Conservation (phyloP, 1,139 yeast genomes). For the Cylindricascospora bacillispora region DNA sequence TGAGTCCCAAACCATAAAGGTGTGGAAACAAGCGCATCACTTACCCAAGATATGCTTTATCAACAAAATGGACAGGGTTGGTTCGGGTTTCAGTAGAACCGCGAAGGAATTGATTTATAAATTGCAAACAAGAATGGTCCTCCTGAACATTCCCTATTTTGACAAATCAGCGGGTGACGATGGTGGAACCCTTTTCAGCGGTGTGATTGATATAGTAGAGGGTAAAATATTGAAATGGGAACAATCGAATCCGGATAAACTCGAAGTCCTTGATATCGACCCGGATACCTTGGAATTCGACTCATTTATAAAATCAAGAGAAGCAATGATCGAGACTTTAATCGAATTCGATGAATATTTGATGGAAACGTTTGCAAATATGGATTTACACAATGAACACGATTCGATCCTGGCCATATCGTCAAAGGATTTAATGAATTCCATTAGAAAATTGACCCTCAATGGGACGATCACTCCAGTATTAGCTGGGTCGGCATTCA, state of each 20-base stretch:
- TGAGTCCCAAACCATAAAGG: conserved; percentile 95
- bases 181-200: conserved; percentile 41
- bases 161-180: conserved; percentile 26
- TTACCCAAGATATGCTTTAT: conserved; percentile 71
- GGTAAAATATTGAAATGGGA: conserved; percentile 54
- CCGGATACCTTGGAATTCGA: conserved; percentile 30
- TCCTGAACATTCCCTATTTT: conserved; percentile 72
- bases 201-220: conserved; percentile 74
- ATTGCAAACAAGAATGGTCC: conserved; percentile 58
- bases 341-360: conserved; percentile 72
- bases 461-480: conserved; percentile 57
- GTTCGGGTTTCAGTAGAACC: conserved; percentile 88
- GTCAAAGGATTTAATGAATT: conserved; percentile 34
- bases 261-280: conserved; percentile 37
- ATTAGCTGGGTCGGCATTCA: conserved; percentile 85
- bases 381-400: conserved; percentile 32
- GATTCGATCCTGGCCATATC: conserved; percentile 54
- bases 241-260: conserved; percentile 39
- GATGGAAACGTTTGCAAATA: conserved; percentile 62
- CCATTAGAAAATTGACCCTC: conserved; percentile 55
- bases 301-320: conserved; percentile 48
- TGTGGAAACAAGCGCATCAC: conserved; percentile 76
- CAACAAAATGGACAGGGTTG: conserved; percentile 93
- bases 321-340: conserved; percentile 68
- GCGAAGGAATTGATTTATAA: conserved; percentile 75